These are phyloP conservation scores for Cladosporium sp. DNA, from an alignment of 2,329 filamentous ascomycete species.

Conservation along the genomic window DNA sequence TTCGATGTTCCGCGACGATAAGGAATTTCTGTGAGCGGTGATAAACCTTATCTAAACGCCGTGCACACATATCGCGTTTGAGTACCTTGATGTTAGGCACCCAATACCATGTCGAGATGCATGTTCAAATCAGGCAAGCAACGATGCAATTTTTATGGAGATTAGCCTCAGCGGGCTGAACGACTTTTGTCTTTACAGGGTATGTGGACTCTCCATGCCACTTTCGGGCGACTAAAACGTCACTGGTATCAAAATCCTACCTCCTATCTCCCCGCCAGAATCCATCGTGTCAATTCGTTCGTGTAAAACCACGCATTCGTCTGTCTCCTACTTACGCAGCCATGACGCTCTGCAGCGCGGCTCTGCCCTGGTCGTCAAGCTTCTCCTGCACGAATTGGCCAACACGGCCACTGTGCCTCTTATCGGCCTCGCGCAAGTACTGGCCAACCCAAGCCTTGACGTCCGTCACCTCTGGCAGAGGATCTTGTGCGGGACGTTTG, in stretches of 20 bases:
- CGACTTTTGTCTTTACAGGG: slow-evolving; percentile 1
- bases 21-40: background rate
- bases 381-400: slow-evolving; percentile 67
- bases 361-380: slow-evolving; percentile 45
- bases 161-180: background rate
- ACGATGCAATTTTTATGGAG: background rate
- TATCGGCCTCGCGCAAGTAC: slow-evolving; percentile 74
- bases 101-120: no score
- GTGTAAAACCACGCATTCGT: background rate
- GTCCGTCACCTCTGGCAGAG: slow-evolving; percentile 79
- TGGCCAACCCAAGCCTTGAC: slow-evolving; percentile 78
- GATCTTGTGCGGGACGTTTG: slow-evolving; percentile 67
- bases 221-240: background rate
- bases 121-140: no score
- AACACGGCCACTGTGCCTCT: slow-evolving; percentile 66
- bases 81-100: no score
- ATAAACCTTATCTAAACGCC: background rate
- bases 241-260: slow-evolving; percentile 5
- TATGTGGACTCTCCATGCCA: background rate
- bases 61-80: no score
- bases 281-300: background rate
- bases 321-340: slow-evolving; percentile 18
- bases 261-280: background rate
- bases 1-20: background rate
- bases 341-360: slow-evolving; percentile 37